These are phyloP conservation scores for Trypanosomatidae sp. DNA, from an alignment of 208 protist species.

Conservation along the genomic window DNA sequence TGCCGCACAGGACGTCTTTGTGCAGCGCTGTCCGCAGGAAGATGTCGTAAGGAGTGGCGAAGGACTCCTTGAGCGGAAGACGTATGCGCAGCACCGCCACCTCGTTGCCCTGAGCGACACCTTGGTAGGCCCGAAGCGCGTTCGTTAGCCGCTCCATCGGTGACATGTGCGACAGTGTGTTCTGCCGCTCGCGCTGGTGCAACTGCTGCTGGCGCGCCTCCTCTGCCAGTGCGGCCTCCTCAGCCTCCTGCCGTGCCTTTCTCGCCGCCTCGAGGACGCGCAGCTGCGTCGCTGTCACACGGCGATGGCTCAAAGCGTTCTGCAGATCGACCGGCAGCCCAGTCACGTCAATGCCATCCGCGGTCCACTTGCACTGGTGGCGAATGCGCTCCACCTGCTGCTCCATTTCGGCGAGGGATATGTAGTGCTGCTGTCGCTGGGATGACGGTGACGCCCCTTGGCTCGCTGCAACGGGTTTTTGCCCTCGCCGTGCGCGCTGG, in stretches of 20 bases:
- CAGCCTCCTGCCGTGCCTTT: conserved; percentile 20
- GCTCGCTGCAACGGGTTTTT: not conserved
- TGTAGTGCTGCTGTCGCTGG: conserved; percentile 21
- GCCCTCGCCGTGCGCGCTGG: not conserved
- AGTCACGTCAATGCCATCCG: conserved; percentile 82
- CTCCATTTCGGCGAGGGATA: conserved; percentile 64
- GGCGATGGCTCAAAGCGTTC: conserved; percentile 57
- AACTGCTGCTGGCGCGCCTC: conserved; percentile 15
- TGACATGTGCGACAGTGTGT: conserved; percentile 20
- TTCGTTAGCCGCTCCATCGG: conserved; percentile 40
- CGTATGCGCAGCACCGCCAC: conserved; percentile 63
- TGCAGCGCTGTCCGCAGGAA: conserved; percentile 77
- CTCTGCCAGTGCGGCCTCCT: conserved; percentile 13
- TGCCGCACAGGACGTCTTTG: conserved; percentile 87
- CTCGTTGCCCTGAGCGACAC: conserved; percentile 35
- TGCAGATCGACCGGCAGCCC: conserved; percentile 62
- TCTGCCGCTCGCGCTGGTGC: conserved; percentile 20
- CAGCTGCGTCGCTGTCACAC: conserved; percentile 69
- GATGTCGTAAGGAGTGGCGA: conserved; percentile 63
- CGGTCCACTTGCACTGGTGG: conserved; percentile 42
- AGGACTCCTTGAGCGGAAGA: conserved; percentile 50
- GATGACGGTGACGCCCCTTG: not conserved
- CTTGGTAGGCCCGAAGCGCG: conserved; percentile 46
- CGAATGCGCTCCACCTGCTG: conserved; percentile 62
- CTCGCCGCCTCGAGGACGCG: conserved; percentile 45